A percentile compares a stretch with the other conserved stretches of the same genome.
Evolutionary conservation across 2,329 filamentous ascomycete species (phyloP).

Genomic region (Ceratocystis variospora): DNA sequence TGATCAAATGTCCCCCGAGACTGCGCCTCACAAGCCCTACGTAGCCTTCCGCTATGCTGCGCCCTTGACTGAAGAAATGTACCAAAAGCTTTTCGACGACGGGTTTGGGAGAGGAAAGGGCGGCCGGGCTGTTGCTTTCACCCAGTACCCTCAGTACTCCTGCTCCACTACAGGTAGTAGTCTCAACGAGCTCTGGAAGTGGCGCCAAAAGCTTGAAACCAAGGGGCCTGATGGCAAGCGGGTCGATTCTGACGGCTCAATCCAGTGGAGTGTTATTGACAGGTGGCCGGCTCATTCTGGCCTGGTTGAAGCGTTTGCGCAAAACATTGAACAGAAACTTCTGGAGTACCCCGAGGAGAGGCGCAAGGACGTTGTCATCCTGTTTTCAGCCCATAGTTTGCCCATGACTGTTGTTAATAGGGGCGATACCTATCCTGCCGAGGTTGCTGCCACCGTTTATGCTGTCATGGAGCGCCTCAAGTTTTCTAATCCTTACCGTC

Average conservation of each 20-base stretch:
- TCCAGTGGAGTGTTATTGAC: slow-evolving; percentile 96
- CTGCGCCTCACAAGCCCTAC: slow-evolving; percentile 92
- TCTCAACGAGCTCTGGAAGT: slow-evolving; percentile 95
- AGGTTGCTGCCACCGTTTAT: slow-evolving; percentile 90
- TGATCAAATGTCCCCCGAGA: slow-evolving; percentile 79
- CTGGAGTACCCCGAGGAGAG: slow-evolving; percentile 70
- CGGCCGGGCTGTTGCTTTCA: slow-evolving; percentile 91
- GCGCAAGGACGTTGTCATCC: slow-evolving; percentile 64
- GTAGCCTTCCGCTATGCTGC: slow-evolving; percentile 93
- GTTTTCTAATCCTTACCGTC: slow-evolving; percentile 78
- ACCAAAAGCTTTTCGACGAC: slow-evolving; percentile 65
- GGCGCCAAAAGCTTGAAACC: slow-evolving; percentile 76
- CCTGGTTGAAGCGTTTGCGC: slow-evolving; percentile 79
- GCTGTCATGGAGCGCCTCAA: slow-evolving; percentile 88
- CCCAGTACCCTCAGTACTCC: slow-evolving; percentile 96
- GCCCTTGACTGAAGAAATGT: slow-evolving; percentile 89
- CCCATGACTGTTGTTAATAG: slow-evolving; percentile 97
- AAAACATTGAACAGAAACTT: slow-evolving; percentile 78
- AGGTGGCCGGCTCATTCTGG: slow-evolving; percentile 89
- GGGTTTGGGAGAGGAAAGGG: slow-evolving; percentile 82
- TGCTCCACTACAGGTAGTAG: slow-evolving; percentile 96
- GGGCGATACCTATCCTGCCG: slow-evolving; percentile 86
- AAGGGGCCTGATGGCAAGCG: slow-evolving; percentile 36
- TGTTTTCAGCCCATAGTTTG: slow-evolving; percentile 91
- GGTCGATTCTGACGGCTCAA: slow-evolving; percentile 43